Evolutionary conservation across 2,329 filamentous ascomycete genomes (phyloP).

Genomic region (Fusarium sp.): DNA sequence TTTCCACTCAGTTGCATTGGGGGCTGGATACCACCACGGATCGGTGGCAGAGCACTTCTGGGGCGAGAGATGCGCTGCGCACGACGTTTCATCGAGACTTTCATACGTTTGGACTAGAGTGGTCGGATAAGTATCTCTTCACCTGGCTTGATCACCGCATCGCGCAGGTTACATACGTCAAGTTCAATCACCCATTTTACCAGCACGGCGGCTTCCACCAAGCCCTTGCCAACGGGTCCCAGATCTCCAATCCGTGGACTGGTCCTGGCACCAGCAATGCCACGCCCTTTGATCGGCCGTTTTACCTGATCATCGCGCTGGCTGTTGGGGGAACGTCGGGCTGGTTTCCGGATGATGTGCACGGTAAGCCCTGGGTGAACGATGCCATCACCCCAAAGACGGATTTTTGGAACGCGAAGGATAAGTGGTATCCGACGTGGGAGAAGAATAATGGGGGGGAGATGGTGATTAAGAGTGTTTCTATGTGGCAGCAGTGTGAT

Average conservation of each 20-base stretch:
- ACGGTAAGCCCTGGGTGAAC: background rate
- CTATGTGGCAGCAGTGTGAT: background rate
- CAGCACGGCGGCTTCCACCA: background rate
- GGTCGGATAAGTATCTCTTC: background rate
- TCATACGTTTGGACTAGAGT: conserved; percentile 61
- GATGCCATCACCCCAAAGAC: background rate
- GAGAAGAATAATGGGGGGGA: background rate
- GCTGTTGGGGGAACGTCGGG: background rate
- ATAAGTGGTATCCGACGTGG: background rate
- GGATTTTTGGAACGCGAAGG: background rate
- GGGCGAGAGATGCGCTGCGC: background rate
- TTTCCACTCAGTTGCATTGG: background rate
- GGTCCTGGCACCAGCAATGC: background rate
- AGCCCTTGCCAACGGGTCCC: background rate
- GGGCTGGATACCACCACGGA: background rate
- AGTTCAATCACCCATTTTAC: background rate
- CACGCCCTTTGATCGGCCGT: accelerated
- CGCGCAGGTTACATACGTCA: background rate
- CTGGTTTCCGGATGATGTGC: background rate
- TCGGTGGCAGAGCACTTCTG: background rate
- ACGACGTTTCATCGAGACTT: conserved; percentile 37
- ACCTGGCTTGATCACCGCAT: background rate
- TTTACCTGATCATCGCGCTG: background rate
- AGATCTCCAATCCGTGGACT: background rate
- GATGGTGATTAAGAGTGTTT: background rate